Evolutionary conservation across 2,329 filamentous ascomycete genomes (phyloP), one percentile per base, ranked within the genome.

Genomic region (Diplocarpon rosae): DNA sequence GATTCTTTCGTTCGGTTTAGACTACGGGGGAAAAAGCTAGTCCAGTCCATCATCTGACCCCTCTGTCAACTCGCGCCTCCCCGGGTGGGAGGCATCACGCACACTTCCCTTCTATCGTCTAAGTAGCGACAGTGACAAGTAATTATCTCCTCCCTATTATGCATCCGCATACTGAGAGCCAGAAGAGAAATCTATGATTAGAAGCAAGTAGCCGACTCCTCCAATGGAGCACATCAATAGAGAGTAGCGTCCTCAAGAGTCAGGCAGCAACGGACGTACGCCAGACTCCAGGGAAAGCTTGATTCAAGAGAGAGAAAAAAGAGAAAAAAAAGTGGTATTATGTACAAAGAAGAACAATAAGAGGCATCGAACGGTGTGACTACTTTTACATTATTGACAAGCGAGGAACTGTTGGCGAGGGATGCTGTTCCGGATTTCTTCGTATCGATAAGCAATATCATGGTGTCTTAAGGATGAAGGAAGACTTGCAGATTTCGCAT

Each of bases 361-460:
- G 30, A 30, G n/a, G n/a, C 24, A 12, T 11, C 16, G 28, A 7
- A 24, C 20, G 20, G 20, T 24, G 20, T 29, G 38, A 30, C 15
- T 43, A 37, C 20, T 45, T 16, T 20, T 45, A 45, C 43, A 45
- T 36, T 45, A 45, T 41, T 33, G 43, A 45, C 43, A 27, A 37
- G 30, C 31, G 42, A 39, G 16, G 27, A 14, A 7, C 20, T 24
- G 20, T 24, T 24, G 20, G 20, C 7, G 20, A 24, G 20, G 20
- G 20, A 7, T 24, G 3, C 20, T 24, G 20, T 7, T 24, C 4
- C 7, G 24, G 11, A 10, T 32, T 30, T 17, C 24, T 15, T 30
- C 30, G 20, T 34, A 30, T 34, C 42, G 37, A 40, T 32, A 13
- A 37, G 42, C 37, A 31, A 36, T 28, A 15, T n/a, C n/a, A n/a